Conservation (phyloP, 2,329 filamentous ascomycete species). For the Beauveria caledonica region DNA sequence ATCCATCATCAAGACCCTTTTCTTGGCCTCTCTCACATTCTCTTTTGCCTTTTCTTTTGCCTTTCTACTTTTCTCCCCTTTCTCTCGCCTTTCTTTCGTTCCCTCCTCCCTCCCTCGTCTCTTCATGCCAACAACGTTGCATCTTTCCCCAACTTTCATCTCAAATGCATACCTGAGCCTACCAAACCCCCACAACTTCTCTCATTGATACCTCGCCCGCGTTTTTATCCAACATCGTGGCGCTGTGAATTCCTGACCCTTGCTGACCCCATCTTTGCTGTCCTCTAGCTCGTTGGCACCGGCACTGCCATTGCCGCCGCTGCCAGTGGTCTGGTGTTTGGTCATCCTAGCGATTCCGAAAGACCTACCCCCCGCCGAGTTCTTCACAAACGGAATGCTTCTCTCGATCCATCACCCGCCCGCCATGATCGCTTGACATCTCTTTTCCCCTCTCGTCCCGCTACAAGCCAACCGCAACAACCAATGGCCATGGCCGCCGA, state of each 20-base stretch:
- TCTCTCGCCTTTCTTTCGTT: conserved; percentile 2
- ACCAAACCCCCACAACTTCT: neutral
- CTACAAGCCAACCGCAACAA: neutral
- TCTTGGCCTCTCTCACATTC: neutral
- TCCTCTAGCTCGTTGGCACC: conserved; percentile 48
- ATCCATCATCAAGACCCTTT: neutral
- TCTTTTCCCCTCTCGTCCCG: neutral
- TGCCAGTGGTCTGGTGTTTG: conserved; percentile 50
- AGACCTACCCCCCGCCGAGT: conserved; percentile 20
- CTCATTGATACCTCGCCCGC: neutral
- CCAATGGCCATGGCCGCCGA: neutral
- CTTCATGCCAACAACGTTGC: neutral
- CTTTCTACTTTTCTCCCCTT: neutral
- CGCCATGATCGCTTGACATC: conserved; percentile 7
- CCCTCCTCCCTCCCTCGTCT: neutral
- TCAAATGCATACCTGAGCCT: conserved; percentile 8
- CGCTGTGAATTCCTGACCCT: neutral
- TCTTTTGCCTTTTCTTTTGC: neutral
- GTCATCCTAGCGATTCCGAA: conserved; percentile 40
- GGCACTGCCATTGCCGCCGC: conserved; percentile 54
- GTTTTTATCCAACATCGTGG: neutral
- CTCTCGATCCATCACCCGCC: conserved; percentile 12
- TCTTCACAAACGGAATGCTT: conserved; percentile 12
- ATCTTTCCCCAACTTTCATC: conserved; percentile 11
- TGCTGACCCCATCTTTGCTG: conserved; percentile 1